Evolutionary conservation across 495 filamentous ascomycete species (phyloP).

Genomic region (Penicillium longicatenatum): DNA sequence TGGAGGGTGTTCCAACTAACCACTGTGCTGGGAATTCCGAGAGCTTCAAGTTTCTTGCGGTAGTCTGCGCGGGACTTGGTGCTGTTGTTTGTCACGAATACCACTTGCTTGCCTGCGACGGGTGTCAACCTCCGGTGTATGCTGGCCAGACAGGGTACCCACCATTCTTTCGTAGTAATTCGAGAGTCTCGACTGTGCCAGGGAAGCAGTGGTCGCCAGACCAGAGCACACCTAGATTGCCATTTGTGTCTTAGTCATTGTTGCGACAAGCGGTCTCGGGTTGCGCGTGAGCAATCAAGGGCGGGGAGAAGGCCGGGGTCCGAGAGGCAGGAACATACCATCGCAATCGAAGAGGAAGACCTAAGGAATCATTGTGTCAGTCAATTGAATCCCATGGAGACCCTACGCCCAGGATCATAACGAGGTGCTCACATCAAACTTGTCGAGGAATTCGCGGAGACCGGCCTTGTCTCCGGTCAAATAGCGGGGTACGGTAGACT

Average conservation of each 20-base stretch:
- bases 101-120: constrained; percentile 75
- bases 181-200: constrained; percentile 78
- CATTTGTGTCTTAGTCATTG: constrained; percentile 32
- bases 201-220: constrained; percentile 88
- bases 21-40: constrained; percentile 76
- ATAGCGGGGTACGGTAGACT: constrained; percentile 59
- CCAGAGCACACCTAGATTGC: constrained; percentile 81
- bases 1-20: constrained; percentile 36
- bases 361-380: constrained; percentile 44
- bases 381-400: background rate
- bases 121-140: background rate
- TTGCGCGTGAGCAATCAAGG: background rate
- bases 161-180: constrained; percentile 80
- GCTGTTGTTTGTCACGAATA: constrained; percentile 99
- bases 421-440: constrained; percentile 79
- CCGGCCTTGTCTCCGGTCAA: constrained; percentile 76
- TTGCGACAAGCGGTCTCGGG: constrained; percentile 8
- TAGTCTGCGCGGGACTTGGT: constrained; percentile 94
- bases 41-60: constrained; percentile 79
- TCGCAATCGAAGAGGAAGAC: constrained; percentile 96
- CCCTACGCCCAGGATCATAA: background rate
- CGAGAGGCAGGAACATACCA: constrained; percentile 58
- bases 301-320: constrained; percentile 16
- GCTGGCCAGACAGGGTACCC: background rate
- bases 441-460: constrained; percentile 79